These are phyloP conservation scores for Ganoderma multipileum DNA, from an alignment of 1,284 basidiomycete species.

Conservation along the genomic window DNA sequence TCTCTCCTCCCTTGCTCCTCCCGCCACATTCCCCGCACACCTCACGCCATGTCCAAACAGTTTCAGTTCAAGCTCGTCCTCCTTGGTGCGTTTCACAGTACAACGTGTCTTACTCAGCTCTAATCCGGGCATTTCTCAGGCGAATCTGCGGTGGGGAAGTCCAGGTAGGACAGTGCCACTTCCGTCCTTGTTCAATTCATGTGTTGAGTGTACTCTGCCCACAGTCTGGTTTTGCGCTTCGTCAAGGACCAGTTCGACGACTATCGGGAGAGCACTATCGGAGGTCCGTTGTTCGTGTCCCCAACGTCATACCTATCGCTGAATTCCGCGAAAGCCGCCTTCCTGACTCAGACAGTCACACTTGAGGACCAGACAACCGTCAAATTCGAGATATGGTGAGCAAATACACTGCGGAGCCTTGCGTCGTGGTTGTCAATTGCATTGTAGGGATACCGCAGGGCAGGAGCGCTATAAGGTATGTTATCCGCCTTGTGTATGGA, in stretches of 20 bases:
- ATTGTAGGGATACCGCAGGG: conserved; percentile 87
- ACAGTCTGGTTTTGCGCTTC: conserved; percentile 90
- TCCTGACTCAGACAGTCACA: conserved; percentile 94
- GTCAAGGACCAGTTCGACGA: conserved; percentile 99
- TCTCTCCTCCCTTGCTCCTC: conserved; percentile 25
- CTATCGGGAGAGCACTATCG: conserved; percentile 92
- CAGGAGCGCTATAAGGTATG: conserved; percentile 92
- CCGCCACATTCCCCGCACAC: conserved; percentile 34
- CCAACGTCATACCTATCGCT: conserved; percentile 17
- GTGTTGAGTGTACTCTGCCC: conserved; percentile 20
- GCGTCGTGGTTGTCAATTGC: neutral
- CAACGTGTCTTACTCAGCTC: neutral
- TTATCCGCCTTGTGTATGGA: conserved; percentile 21
- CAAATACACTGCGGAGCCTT: conserved; percentile 16
- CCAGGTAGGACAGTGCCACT: conserved; percentile 60
- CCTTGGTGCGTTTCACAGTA: conserved; percentile 64
- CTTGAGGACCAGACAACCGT: conserved; percentile 90
- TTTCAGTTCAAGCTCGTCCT: conserved; percentile 92
- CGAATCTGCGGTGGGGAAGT: conserved; percentile 98
- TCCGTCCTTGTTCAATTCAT: conserved; percentile 15
- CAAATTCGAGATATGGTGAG: conserved; percentile 98
- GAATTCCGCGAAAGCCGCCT: conserved; percentile 75
- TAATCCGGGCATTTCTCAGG: conserved; percentile 52
- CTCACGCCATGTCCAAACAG: conserved; percentile 77
- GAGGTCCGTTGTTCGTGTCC: conserved; percentile 54